Evolutionary conservation across 345 rosid species (phyloP).

Genomic region (Moricandia arvensis): DNA sequence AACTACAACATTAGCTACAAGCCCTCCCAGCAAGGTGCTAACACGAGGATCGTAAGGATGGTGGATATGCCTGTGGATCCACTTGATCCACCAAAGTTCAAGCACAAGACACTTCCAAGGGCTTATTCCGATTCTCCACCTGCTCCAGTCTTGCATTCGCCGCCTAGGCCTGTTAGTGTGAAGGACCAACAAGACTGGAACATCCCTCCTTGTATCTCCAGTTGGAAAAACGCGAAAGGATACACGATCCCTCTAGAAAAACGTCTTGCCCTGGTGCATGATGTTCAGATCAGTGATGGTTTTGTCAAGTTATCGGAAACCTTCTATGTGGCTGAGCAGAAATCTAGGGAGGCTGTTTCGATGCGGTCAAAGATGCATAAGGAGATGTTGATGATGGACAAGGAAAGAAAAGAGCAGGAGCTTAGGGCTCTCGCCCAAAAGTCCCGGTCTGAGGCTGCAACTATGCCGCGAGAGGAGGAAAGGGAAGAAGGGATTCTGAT

Average conservation of each 20-base stretch:
- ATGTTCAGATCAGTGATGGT: constrained; percentile 53
- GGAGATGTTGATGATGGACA: constrained; percentile 89
- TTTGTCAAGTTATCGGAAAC: constrained; percentile 93
- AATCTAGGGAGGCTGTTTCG: constrained; percentile 97
- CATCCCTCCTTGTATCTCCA: constrained; percentile 95
- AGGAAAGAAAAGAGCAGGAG: constrained; percentile 89
- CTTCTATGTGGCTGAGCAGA: constrained; percentile 96
- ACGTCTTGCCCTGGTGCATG: constrained; percentile 94
- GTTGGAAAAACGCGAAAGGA: constrained; percentile 96
- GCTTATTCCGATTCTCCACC: constrained; percentile 83
- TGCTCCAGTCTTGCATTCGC: constrained; percentile 98
- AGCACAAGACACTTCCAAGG: constrained; percentile 55
- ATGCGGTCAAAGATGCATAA: constrained; percentile 97
- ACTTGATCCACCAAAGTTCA: constrained; percentile 96
- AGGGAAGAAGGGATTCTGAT: constrained; percentile 51
- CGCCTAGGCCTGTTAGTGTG: constrained; percentile 91
- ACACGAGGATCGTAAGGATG: constrained; percentile 77
- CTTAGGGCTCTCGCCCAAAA: constrained; percentile 92
- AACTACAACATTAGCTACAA: too few relatives aligned
- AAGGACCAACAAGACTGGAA: constrained; percentile 99
- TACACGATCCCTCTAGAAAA: constrained; percentile 96
- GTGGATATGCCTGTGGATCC: constrained; percentile 98
- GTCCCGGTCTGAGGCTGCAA: constrained; percentile 72
- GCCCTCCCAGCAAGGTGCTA: constrained; percentile 19
- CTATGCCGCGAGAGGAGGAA: too few relatives aligned